phyloP scores from a whole-genome alignment of 768 basidiomycete genomes.

The Suillus hirtellus region DNA sequence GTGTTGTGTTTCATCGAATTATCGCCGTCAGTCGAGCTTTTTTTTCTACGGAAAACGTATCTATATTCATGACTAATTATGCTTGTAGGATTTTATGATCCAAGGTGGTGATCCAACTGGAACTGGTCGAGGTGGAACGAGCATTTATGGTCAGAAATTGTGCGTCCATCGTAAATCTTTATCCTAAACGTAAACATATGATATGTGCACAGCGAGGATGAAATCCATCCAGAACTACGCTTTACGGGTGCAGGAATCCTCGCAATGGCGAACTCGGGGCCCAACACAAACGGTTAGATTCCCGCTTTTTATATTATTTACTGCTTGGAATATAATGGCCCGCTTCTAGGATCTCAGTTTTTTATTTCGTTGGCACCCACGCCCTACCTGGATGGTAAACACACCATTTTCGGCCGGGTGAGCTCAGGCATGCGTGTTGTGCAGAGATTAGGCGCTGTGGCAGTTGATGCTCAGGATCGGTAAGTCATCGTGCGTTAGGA shows the following conservation, averaged over 20 bases:
- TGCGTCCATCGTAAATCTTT: constrained; percentile 35
- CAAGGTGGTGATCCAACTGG: constrained; percentile 96
- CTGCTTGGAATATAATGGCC: constrained; percentile 14
- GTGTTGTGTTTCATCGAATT: constrained; percentile 87
- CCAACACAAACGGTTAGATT: constrained; percentile 77
- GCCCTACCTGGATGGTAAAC: constrained; percentile 81
- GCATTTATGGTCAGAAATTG: constrained; percentile 90
- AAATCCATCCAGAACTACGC: constrained; percentile 85
- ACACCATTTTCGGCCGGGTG: constrained; percentile 91
- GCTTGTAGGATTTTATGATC: constrained; percentile 88
- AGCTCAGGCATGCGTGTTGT: constrained; percentile 89
- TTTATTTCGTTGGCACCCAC: constrained; percentile 86
- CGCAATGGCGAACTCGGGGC: constrained; percentile 96
- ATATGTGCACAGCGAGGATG: constrained; percentile 67
- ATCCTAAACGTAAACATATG: background rate
- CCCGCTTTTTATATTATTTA: constrained; percentile 20
- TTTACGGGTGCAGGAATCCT: constrained; percentile 97
- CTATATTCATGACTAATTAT: background rate
- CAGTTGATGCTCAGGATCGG: constrained; percentile 87
- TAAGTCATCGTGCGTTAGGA: constrained; percentile 35
- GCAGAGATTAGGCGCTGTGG: constrained; percentile 88
- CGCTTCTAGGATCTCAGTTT: constrained; percentile 83
- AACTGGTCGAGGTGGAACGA: constrained; percentile 88
- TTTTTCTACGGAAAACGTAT: background rate
- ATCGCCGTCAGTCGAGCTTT: constrained; percentile 59